Conservation (phyloP, 108 stramenopile genomes). For the Nannochloropsis salina region DNA sequence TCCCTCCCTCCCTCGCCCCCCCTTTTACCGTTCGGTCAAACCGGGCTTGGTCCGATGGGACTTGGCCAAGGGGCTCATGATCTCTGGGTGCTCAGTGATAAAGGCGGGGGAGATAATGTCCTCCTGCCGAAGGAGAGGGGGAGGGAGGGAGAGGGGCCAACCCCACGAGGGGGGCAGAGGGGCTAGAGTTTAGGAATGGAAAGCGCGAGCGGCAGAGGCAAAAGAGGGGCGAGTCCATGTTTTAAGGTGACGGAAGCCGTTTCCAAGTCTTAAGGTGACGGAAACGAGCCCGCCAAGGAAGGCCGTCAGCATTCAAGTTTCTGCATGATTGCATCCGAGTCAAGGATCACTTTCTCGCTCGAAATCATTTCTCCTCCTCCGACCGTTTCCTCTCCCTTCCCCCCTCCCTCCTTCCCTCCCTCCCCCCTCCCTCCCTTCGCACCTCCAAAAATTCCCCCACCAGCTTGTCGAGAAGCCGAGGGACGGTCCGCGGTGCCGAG, state of each 20-base stretch:
- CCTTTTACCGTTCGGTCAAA: slow-evolving; percentile 78
- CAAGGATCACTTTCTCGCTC: slow-evolving; percentile 17
- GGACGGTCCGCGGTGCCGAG: slow-evolving; percentile 86
- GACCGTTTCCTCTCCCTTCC: not conserved
- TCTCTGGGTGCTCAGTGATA: slow-evolving; percentile 81
- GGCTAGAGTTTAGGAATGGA: not conserved
- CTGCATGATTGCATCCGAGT: not conserved
- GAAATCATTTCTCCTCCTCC: not conserved
- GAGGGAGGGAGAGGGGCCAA: not conserved
- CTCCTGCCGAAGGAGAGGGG: slow-evolving; percentile 21
- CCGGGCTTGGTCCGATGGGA: slow-evolving; percentile 85
- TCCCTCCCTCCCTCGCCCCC: not conserved
- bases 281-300: too few relatives aligned
- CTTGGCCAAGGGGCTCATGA: slow-evolving; percentile 98
- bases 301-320: slow-evolving; percentile 20
- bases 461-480: slow-evolving; percentile 89
- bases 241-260: too few relatives aligned
- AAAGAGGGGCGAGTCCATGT: too few relatives aligned
- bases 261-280: too few relatives aligned
- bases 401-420: not conserved
- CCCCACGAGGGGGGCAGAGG: not conserved
- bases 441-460: slow-evolving; percentile 94
- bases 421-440: not conserved
- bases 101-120: slow-evolving; percentile 57
- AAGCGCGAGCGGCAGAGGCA: too few relatives aligned